A percentile compares a stretch with the other conserved stretches of the same genome.
phyloP scores from a whole-genome alignment of 1,284 basidiomycete species.

The Macrocystidia cucumis region DNA sequence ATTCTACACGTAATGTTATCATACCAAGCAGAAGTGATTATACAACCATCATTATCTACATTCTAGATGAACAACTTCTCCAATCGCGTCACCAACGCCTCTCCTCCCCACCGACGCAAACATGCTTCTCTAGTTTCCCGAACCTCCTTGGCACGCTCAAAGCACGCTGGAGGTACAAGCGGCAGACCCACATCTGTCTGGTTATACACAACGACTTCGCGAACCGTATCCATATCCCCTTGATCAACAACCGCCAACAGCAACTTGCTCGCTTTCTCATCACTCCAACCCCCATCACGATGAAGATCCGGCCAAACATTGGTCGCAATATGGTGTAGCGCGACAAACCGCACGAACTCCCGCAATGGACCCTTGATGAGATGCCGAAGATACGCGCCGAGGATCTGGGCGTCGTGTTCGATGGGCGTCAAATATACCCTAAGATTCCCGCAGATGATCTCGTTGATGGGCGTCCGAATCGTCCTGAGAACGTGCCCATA shows the following conservation, averaged over 20 bases:
- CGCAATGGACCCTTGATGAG: slow-evolving; percentile 37
- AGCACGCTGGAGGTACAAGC: slow-evolving; percentile 25
- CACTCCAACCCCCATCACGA: slow-evolving; percentile 15
- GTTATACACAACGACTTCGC: slow-evolving; percentile 46
- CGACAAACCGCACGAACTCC: slow-evolving; percentile 66
- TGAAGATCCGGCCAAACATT: slow-evolving; percentile 66
- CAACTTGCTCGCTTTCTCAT: slow-evolving; percentile 40
- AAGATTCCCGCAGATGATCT: slow-evolving; percentile 40
- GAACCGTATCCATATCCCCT: slow-evolving; percentile 37
- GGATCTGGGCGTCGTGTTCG: slow-evolving; percentile 61
- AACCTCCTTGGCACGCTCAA: slow-evolving; percentile 13
- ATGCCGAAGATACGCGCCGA: slow-evolving; percentile 53
- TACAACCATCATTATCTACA: slow-evolving; percentile 6
- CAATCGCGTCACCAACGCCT: slow-evolving; percentile 14
- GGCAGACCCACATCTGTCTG: slow-evolving; percentile 16
- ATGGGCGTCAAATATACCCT: slow-evolving; percentile 65
- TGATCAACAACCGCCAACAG: slow-evolving; percentile 45
- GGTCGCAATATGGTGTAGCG: slow-evolving; percentile 74
- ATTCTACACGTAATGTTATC: slow-evolving; percentile 6
- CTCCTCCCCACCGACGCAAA: slow-evolving; percentile 15
- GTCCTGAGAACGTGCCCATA: slow-evolving; percentile 56
- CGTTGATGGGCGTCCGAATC: slow-evolving; percentile 39
- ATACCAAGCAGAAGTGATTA: no score
- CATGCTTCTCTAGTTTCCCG: slow-evolving; percentile 14
- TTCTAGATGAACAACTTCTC: slow-evolving; percentile 10